Conservation (phyloP, 345 rosid genomes). For the Theobroma cacao region DNA sequence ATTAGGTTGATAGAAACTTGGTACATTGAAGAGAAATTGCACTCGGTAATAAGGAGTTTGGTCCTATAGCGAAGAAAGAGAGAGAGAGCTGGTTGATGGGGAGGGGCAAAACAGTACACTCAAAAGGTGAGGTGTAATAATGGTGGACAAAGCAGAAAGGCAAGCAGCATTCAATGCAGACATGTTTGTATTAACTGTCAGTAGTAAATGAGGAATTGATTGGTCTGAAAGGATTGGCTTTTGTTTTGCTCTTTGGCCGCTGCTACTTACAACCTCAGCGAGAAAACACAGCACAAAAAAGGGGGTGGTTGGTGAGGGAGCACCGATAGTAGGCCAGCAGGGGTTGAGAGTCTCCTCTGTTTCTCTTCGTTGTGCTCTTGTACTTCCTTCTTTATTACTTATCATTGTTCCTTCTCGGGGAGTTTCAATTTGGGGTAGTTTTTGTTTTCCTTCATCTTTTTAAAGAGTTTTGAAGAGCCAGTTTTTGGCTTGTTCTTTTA, state of each 20-base stretch:
- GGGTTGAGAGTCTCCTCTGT: slow-evolving; percentile 13
- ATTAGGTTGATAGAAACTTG: neutral
- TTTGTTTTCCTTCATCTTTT: neutral
- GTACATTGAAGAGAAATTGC: no score
- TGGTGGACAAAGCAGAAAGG: slow-evolving; percentile 17
- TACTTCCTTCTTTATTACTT: neutral
- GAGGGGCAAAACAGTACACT: slow-evolving; percentile 25
- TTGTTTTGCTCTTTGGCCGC: slow-evolving; percentile 3
- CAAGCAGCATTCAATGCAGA: slow-evolving; percentile 46
- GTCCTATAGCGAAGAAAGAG: neutral
- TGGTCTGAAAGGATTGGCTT: neutral
- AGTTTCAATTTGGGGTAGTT: neutral
- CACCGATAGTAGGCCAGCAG: neutral
- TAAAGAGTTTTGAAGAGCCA: neutral
- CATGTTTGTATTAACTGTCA: slow-evolving; percentile 28
- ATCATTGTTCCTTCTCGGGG: neutral
- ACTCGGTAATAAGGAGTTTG: neutral
- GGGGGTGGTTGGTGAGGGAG: slow-evolving; percentile 25
- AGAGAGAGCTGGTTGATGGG: neutral
- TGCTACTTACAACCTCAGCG: neutral
- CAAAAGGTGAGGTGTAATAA: slow-evolving; percentile 17
- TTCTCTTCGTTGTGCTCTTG: neutral
- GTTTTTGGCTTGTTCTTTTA: neutral
- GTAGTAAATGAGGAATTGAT: slow-evolving; percentile 31
- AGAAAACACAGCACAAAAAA: neutral